A percentile compares a stretch with the other conserved stretches of the same genome.
Evolutionary conservation across 495 filamentous ascomycete genomes (phyloP).

Genomic region (Letharia columbiana): DNA sequence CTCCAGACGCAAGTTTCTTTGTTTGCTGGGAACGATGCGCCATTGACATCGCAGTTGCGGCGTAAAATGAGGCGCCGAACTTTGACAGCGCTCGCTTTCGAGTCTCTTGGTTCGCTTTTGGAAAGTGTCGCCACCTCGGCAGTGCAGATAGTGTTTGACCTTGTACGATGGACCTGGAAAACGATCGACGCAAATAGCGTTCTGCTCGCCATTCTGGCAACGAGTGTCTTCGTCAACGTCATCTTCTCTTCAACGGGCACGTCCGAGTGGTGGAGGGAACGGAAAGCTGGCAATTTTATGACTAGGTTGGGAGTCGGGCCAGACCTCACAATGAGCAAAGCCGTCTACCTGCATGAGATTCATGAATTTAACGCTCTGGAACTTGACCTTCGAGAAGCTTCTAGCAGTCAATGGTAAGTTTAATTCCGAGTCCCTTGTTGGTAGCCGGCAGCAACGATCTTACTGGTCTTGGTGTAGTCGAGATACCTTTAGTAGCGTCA

Average conservation of each 20-base stretch:
- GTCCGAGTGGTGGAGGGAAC: constrained; percentile 77
- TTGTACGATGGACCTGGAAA: constrained; percentile 54
- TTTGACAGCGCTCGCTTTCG: constrained; percentile 58
- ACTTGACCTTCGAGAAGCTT: constrained; percentile 7
- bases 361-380: constrained; percentile 52
- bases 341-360: constrained; percentile 75
- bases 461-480: constrained; percentile 28
- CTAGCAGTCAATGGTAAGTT: constrained; percentile 31
- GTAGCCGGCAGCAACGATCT: not conserved
- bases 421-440: not conserved
- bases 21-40: constrained; percentile 42
- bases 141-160: constrained; percentile 63
- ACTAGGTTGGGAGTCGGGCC: constrained; percentile 66
- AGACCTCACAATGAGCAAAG: constrained; percentile 70
- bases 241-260: constrained; percentile 59
- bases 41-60: constrained; percentile 35
- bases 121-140: constrained; percentile 63
- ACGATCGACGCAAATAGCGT: constrained; percentile 66
- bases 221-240: constrained; percentile 62
- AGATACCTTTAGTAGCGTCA: constrained; percentile 46
- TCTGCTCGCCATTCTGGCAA: constrained; percentile 55
- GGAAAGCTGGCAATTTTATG: constrained; percentile 73
- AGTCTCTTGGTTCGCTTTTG: constrained; percentile 56
- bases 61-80: constrained; percentile 59
- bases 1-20: constrained; percentile 58